phyloP scores from a whole-genome alignment of 345 rosid species.

The Syzygium oleosum region DNA sequence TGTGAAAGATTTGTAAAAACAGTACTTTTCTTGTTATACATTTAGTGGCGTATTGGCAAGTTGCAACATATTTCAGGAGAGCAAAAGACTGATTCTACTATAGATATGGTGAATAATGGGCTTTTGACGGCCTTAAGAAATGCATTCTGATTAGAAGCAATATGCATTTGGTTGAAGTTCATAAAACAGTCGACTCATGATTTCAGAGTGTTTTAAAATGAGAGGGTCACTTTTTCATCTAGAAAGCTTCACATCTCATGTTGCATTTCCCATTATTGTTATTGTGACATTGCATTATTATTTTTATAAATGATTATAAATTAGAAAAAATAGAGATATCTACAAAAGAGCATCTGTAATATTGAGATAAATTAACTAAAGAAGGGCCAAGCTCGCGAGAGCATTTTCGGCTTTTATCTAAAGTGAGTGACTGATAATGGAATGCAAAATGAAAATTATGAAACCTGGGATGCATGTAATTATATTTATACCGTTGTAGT shows the following conservation, averaged over 20 bases:
- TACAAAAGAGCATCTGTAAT: too few species aligned
- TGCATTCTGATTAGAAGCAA: not conserved
- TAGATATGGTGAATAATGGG: not conserved
- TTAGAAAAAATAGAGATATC: too few species aligned
- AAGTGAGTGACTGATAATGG: not conserved
- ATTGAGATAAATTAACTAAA: too few species aligned
- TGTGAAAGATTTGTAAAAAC: not conserved
- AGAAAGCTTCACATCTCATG: not conserved
- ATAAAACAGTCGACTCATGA: not conserved
- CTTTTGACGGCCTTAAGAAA: not conserved
- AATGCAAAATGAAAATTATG: not conserved
- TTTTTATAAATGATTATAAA: not conserved
- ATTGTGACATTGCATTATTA: not conserved
- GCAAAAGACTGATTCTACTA: not conserved
- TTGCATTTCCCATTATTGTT: not conserved
- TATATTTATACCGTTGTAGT: not conserved
- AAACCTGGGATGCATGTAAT: not conserved
- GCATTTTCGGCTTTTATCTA: not conserved
- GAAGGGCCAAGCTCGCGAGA: too few species aligned
- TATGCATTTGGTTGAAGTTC: not conserved
- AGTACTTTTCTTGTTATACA: not conserved
- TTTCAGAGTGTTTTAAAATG: not conserved
- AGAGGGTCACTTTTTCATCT: not conserved
- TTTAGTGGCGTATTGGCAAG: not conserved
- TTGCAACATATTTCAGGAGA: not conserved